Evolutionary conservation across 2,329 filamentous ascomycete genomes (phyloP), one percentile per base, ranked within the genome.

Genomic region (Fusarium agapanthi): DNA sequence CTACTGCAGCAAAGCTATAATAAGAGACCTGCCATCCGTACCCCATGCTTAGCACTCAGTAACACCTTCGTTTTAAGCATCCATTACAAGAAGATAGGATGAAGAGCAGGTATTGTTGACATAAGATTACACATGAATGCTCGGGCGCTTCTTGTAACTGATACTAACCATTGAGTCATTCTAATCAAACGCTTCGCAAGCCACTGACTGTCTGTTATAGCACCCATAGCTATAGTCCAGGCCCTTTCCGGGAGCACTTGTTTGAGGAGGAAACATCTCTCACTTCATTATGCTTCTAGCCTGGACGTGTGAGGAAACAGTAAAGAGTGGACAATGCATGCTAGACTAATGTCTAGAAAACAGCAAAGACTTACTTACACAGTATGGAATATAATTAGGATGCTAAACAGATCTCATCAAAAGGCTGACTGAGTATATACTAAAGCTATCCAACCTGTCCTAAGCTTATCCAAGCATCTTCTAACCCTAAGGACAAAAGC

Each of bases 231-330:
- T 59, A 50, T 68, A 68, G n/a, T 48, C 41, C 32, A 32, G 37
- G 16, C 37, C 15, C 37, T 30, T 30, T 40, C 24, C 48, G 51
- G 61, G 50, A 61, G 41, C 37, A 32, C 15, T n/a, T 38, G 56
- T 50, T 62, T 62, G 56, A 68, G 56, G 65, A 54, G 37, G 48
- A 62, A 63, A 62, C 48, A 63, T 38, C 56, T 67, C 35, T 68
- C 64, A 68, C 41, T 53, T 44, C 14, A 40, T 35, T 44, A 34
- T 67, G 24, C 37, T 24, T 62, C 20, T 24, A 47, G 30, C 18
- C 47, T 40, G n/a, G 34, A n/a, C 44, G 16, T 47, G 30, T 24
- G 40, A 62, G 22, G 41, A 44, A 48, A 34, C 16, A 38, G 51
- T 34, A 35, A 45, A 34, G 28, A 65, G 18, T 50, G 55, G 32